Percentiles rank a stretch among this genome's conserved stretches.
Evolutionary conservation across 1,284 basidiomycete genomes (phyloP).

Genomic region (Vanrija humicola): DNA sequence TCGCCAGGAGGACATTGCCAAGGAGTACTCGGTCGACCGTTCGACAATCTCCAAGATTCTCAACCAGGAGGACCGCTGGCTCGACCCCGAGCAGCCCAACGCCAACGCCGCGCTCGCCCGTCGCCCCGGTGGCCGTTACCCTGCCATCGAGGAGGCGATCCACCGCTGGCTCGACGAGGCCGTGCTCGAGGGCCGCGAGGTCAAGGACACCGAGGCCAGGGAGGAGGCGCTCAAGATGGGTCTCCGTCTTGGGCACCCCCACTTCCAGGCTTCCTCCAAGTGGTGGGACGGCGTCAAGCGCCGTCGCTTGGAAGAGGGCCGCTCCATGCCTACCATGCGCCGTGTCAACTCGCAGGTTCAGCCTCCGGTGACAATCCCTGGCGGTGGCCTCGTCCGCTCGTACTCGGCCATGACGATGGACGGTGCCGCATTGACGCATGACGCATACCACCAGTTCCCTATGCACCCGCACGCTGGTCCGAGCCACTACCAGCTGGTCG

Average conservation of each 20-base stretch:
- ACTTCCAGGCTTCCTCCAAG: slow-evolving; percentile 24
- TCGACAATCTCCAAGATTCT: slow-evolving; percentile 24
- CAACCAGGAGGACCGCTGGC: slow-evolving; percentile 23
- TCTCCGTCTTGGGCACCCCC: slow-evolving; percentile 15
- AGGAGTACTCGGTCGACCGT: slow-evolving; percentile 25
- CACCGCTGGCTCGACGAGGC: slow-evolving; percentile 23
- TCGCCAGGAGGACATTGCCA: slow-evolving; percentile 23
- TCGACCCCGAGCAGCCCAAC: slow-evolving; percentile 15
- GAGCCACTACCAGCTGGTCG: slow-evolving; percentile 11
- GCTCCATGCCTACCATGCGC: slow-evolving; percentile 16
- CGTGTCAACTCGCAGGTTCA: slow-evolving; percentile 6
- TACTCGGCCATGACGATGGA: slow-evolving; percentile 19
- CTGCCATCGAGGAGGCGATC: slow-evolving; percentile 21
- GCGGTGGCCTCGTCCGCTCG: slow-evolving; percentile 10
- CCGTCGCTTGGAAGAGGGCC: slow-evolving; percentile 19
- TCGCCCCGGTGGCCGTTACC: slow-evolving; percentile 20
- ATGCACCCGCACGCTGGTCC: slow-evolving; percentile 3
- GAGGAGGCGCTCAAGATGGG: slow-evolving; percentile 20
- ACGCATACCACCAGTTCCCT: slow-evolving; percentile 6
- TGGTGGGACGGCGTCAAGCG: slow-evolving; percentile 26
- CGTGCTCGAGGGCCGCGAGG: slow-evolving; percentile 17
- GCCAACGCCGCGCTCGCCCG: slow-evolving; percentile 10
- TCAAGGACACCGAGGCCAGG: slow-evolving; percentile 18
- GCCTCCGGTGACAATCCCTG: slow-evolving; percentile 1
- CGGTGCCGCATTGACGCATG: slow-evolving; percentile 3